Evolutionary conservation across 2,329 filamentous ascomycete species (phyloP), one percentile per base, ranked within the genome.

Genomic region (Zymoseptoria pseudotritici): DNA sequence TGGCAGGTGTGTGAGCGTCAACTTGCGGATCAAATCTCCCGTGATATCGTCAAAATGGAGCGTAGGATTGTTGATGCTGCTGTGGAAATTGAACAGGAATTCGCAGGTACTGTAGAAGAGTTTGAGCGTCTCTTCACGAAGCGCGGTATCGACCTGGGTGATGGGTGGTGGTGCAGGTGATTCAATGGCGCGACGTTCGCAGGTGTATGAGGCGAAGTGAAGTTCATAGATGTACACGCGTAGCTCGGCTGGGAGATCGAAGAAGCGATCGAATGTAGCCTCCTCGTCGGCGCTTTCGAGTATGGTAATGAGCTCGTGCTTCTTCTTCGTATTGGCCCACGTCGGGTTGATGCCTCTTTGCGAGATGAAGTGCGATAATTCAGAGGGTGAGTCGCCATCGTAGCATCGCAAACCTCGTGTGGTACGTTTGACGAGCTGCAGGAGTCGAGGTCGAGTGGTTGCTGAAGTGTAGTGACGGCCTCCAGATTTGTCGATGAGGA

Each of bases 271-370:
- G 22, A 57, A 57, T 8, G 52, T 53, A 17, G 50, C 69, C 24
- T 75, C 75, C 8, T 75, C 75, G 56, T 84, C 82, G 58, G 85
- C 77, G 67, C 85, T 84, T 70, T 86, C 83, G 8, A 83, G 75
- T 24, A 29, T 17, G 20, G 22, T 8, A 11, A 53, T 53, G n/a
- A 53, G 52, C 29, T 24, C 52, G 3, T 19, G 52, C 29, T 53
- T 53, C 21, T 26, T 24, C 22, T 24, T 29, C 8, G 17, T n/a
- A 5, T 53, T 22, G 22, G 22, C 10, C 4, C 24, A 24, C 22
- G 20, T 53, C 11, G 13, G 17, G 13, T n/a, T 46, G 11, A 53
- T 22, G n/a, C 52, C 52, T 26, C 52, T 24, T n/a, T 29, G 52
- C 22, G 17, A 10, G 24, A 24, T 26, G 13, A 53, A 53, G 20